phyloP scores from a whole-genome alignment of 768 basidiomycete species.

The Lactarius pseudohatsudake region DNA sequence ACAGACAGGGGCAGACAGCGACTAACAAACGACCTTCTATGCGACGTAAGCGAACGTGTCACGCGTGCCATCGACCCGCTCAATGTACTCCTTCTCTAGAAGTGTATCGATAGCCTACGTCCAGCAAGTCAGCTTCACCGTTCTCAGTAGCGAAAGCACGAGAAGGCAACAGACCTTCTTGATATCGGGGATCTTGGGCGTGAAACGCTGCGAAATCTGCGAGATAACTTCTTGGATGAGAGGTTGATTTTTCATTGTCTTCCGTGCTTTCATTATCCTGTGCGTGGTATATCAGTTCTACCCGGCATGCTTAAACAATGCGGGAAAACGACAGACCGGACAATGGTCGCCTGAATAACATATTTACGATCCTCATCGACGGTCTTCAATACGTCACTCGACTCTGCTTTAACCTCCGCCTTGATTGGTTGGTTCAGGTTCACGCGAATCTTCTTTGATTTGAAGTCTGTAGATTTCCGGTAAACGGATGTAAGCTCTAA shows the following conservation, averaged over 20 bases:
- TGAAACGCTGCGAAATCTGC: constrained; percentile 83
- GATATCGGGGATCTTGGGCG: constrained; percentile 93
- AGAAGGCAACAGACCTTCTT: constrained; percentile 65
- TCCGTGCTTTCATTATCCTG: constrained; percentile 94
- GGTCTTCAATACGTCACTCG: constrained; percentile 84
- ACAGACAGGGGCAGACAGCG: background rate
- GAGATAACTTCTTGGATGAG: constrained; percentile 89
- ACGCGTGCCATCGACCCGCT: constrained; percentile 87
- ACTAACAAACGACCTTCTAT: constrained; percentile 36
- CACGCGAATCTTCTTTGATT: constrained; percentile 91
- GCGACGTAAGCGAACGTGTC: constrained; percentile 85
- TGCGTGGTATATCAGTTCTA: constrained; percentile 25
- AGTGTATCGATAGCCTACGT: constrained; percentile 82
- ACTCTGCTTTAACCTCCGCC: constrained; percentile 91
- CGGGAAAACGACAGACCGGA: constrained; percentile 49
- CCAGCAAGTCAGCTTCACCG: constrained; percentile 19
- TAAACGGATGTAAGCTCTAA: background rate
- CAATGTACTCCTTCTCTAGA: constrained; percentile 97
- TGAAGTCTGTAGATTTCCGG: constrained; percentile 58
- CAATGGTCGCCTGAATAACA: constrained; percentile 92
- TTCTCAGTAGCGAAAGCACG: background rate
- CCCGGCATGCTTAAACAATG: background rate
- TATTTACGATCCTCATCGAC: constrained; percentile 98
- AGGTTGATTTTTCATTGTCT: constrained; percentile 92
- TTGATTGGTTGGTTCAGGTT: constrained; percentile 92